A percentile compares a stretch with the other conserved stretches of the same genome.
Conservation (phyloP, 148 eudicot species). For the Fagopyrum esculentum region DNA sequence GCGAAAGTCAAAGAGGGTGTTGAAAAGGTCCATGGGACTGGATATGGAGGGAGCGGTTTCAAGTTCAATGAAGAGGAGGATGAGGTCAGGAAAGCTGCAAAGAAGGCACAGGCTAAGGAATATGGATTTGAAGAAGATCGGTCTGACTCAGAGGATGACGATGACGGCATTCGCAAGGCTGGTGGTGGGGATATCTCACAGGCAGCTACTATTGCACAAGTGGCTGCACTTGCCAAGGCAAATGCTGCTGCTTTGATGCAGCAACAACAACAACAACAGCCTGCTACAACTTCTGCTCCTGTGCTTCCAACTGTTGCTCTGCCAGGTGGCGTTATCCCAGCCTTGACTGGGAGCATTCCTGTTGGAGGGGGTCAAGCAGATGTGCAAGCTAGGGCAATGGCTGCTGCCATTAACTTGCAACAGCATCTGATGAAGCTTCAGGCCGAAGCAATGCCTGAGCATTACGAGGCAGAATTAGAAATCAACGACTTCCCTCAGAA, state of each 20-base stretch:
- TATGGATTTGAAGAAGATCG: constrained; percentile 77
- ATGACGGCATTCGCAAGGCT: constrained; percentile 59
- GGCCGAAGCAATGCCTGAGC: constrained; percentile 73
- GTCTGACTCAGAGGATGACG: constrained; percentile 81
- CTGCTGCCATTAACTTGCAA: constrained; percentile 62
- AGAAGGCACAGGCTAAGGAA: constrained; percentile 84
- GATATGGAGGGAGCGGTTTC: constrained; percentile 82
- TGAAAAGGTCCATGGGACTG: constrained; percentile 73
- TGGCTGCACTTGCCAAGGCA: constrained; percentile 32
- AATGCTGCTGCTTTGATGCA: constrained; percentile 19
- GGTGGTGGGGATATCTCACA: constrained; percentile 40
- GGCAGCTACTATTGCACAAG: constrained; percentile 37
- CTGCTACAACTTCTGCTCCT: constrained; percentile 22
- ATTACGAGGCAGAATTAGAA: constrained; percentile 77
- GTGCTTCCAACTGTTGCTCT: constrained; percentile 27
- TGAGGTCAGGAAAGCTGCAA: constrained; percentile 75
- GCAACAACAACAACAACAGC: constrained; percentile 10
- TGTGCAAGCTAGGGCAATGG: constrained; percentile 46
- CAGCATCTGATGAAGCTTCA: constrained; percentile 66
- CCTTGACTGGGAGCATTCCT: constrained; percentile 18
- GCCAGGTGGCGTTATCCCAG: constrained; percentile 12
- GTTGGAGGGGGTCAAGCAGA: constrained; percentile 25
- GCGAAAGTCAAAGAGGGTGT: constrained; percentile 73
- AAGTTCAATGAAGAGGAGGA: constrained; percentile 87
- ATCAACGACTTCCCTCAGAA: constrained; percentile 86